A percentile compares a stretch with the other conserved stretches of the same genome.
These are phyloP conservation scores for Antitrichia curtipendula DNA, from an alignment of 225 moss, liverwort and hornwort species.

Conservation along the genomic window DNA sequence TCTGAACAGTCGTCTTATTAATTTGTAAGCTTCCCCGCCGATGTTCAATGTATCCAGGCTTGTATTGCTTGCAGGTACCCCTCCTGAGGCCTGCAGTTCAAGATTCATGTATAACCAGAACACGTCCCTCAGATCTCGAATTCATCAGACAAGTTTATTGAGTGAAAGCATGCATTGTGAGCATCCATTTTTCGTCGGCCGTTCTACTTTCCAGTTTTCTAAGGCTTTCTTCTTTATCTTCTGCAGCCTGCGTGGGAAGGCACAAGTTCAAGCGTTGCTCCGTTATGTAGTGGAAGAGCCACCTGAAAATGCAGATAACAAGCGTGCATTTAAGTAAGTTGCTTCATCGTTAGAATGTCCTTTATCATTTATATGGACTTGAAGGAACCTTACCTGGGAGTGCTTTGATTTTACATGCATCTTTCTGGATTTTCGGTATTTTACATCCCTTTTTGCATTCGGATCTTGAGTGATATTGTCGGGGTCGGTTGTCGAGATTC, in stretches of 20 bases:
- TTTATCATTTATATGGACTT: neutral
- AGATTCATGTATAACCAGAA: neutral
- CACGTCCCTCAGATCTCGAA: neutral
- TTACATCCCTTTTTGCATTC: neutral
- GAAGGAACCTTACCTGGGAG: neutral
- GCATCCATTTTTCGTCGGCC: neutral
- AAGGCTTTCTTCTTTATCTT: neutral
- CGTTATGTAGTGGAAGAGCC: conserved; percentile 96
- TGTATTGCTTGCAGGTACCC: neutral
- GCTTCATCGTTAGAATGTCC: neutral
- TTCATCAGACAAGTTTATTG: neutral
- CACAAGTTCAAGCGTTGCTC: conserved; percentile 82
- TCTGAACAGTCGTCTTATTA: conserved; percentile 80
- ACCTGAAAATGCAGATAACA: conserved; percentile 87
- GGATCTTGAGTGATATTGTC: neutral
- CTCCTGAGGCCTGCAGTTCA: neutral
- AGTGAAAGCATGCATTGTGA: neutral
- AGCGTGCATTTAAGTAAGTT: conserved; percentile 94
- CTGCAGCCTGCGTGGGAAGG: conserved; percentile 64
- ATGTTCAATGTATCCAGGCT: neutral
- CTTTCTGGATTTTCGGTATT: neutral
- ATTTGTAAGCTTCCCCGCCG: conserved; percentile 51
- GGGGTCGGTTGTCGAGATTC: neutral
- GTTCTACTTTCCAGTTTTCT: neutral
- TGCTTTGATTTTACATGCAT: neutral